These are phyloP conservation scores for Artemisia annua DNA, from an alignment of 129 eudicot species.

Conservation along the genomic window DNA sequence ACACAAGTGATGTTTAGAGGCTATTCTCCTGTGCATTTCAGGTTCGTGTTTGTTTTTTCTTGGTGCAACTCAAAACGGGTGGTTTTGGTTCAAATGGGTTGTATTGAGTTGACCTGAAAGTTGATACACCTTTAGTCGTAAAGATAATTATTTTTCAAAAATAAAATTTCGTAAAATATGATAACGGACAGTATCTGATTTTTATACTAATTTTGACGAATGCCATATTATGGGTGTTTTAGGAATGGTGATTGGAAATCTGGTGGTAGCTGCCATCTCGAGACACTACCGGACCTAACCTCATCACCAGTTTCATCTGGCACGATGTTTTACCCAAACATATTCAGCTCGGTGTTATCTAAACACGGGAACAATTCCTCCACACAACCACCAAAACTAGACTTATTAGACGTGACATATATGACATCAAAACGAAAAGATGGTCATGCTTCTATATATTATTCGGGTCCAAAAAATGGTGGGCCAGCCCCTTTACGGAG, in stretches of 20 bases:
- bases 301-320: slow-evolving; percentile 22
- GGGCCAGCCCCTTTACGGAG: slow-evolving; percentile 62
- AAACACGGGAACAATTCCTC: slow-evolving; percentile 23
- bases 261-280: slow-evolving; percentile 87
- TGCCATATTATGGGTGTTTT: neutral
- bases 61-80: no score
- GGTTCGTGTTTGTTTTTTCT: no score
- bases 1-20: no score
- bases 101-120: no score
- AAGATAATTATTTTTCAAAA: no score
- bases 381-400: slow-evolving; percentile 15
- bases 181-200: no score
- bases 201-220: no score
- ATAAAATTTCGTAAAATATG: no score
- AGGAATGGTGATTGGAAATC: slow-evolving; percentile 85
- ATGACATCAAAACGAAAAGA: slow-evolving; percentile 78
- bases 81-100: no score
- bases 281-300: slow-evolving; percentile 63
- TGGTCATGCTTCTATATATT: slow-evolving; percentile 79
- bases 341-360: slow-evolving; percentile 43
- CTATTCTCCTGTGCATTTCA: no score
- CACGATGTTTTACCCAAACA: slow-evolving; percentile 36
- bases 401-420: slow-evolving; percentile 61
- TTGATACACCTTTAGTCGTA: no score
- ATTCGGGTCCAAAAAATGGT: slow-evolving; percentile 49